Conservation (phyloP, 352 stramenopile genomes). For the Aphanomyces stellatus region DNA sequence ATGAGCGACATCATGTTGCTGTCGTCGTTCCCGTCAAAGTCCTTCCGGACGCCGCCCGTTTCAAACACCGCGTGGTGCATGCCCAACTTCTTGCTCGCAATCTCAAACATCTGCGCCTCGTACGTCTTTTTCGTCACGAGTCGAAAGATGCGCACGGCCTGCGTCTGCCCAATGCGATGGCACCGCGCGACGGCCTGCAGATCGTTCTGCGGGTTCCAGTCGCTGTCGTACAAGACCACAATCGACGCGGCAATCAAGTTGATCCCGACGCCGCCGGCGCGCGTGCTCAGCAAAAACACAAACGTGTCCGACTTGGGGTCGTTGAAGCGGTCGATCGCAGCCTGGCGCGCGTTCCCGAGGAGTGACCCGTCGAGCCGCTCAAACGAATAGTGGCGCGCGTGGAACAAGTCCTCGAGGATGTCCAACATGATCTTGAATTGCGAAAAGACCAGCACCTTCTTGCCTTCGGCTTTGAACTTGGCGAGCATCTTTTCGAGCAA, state of each 20-base stretch:
- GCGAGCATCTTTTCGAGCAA: conserved; percentile 98
- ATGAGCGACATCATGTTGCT: conserved; percentile 89
- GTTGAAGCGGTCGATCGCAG: conserved; percentile 98
- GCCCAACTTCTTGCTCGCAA: conserved; percentile 97
- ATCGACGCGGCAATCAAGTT: conserved; percentile 90
- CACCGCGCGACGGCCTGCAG: conserved; percentile 96
- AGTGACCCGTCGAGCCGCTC: conserved; percentile 96
- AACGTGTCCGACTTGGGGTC: conserved; percentile 92
- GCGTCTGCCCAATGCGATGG: conserved; percentile 99
- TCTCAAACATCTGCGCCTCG: conserved; percentile 99
- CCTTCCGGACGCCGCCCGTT: conserved; percentile 84
- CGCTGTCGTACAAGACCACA: conserved; percentile 88
- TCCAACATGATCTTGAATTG: conserved; percentile 99
- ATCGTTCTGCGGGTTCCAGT: conserved; percentile 99
- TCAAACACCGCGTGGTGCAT: conserved; percentile 98
- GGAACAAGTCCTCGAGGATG: conserved; percentile 88
- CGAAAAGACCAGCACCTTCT: conserved; percentile 99
- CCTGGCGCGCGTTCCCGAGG: conserved; percentile 94
- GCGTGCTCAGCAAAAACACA: conserved; percentile 94
- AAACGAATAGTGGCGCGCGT: conserved; percentile 77
- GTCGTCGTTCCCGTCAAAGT: conserved; percentile 93
- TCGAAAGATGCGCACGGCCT: conserved; percentile 98
- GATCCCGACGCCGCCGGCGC: conserved; percentile 96
- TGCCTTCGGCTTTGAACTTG: conserved; percentile 94
- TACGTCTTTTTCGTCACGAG: conserved; percentile 99